Evolutionary conservation across 2,329 filamentous ascomycete species (phyloP), one percentile per base, ranked within the genome.

Genomic region (Chaetomiaceae sp.): DNA sequence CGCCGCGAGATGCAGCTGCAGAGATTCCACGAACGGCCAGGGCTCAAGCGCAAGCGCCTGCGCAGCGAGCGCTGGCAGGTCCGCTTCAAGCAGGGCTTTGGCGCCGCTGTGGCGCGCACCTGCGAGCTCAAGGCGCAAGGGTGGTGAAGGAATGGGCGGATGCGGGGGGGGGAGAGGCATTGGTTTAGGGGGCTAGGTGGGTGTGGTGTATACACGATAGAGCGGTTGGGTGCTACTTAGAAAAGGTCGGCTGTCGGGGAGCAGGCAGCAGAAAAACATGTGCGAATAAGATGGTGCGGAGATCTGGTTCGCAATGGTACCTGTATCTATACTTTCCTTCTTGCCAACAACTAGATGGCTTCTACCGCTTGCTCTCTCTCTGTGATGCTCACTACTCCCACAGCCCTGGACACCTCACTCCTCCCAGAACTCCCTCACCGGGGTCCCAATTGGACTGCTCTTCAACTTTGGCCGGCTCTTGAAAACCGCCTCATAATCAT

Each of bases 401-500:
- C n/a, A n/a, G n/a, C n/a, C n/a, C n/a, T n/a, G n/a, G n/a, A n/a
- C n/a, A n/a, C n/a, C n/a, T 37, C 38, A 44, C 24, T 47, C 45
- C 26, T 17, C 45, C 47, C 42, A 49, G 30, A 44, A 30, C 9
- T 34, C 48, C 48, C 62, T 68, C 6, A 61, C 65, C 2, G 76
- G 76, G 45, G 70, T 76, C 8, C 70, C 68, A 2, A 81, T 62
- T 2, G 89, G 88, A 62, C 88, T 95, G 10, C 79, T 78, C 53
- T 83, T 83, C 55, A 96, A 80, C 64, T 82, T 85, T 0, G 90
- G 90, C 54, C 90, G 69, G 53, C 86, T 90, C 66, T 83, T 87
- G 63, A 96, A 96, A 1, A 95, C 83, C 20, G 83, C 84, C 49
- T 86, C 84, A 50, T 94, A 88, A 54, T 88, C 82, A 45, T 83